Evolutionary conservation across 2,329 filamentous ascomycete genomes (phyloP), one percentile per base, ranked within the genome.

Genomic region (Epichloe sibirici): DNA sequence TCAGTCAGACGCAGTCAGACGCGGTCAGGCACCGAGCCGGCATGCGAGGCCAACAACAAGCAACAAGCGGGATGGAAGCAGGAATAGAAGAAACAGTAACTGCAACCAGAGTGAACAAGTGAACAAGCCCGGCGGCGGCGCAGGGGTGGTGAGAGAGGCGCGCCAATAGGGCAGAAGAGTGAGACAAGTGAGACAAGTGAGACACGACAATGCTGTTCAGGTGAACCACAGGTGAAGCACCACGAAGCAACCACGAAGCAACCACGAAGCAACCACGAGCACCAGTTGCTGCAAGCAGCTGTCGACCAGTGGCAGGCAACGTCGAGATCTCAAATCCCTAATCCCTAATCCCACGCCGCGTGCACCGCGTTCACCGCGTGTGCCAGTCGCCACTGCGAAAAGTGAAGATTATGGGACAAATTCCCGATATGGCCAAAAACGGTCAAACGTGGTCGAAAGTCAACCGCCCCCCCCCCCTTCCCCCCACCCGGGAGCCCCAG

Each of bases 11-110:
- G 35, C 31, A 21, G 17, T 21, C 17, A 21, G 17, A 31, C 28
- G n/a, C 42, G 28, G 51, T 28, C 51, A 53, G 40, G 51, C 53
- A 52, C 46, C 52, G 46, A 45, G 39, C 42, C 40, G 21, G 11
- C n/a, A 38, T 17, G 38, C 25, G 45, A 45, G 38, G 31, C 34
- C 8, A 31, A 31, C 28, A 11, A 31, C 8, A 31, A 11, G 28
- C 28, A 11, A 31, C 8, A 31, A 11, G 28, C 28, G 28, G 28
- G 9, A 9, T 1, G 3, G 28, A 9, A 31, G 40, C 40, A 21
- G 40, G 17, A 43, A 23, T 17, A 31, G 21, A 42, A 31, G 21
- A 42, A 42, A 23, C 11, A n/a, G 15, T 6, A 45, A 45, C n/a
- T 45, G 43, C 43, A 45, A 28, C 17, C 37, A 28, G 25, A 15